phyloP scores from a whole-genome alignment of 257 asterid species.

The Petunia axillaris region DNA sequence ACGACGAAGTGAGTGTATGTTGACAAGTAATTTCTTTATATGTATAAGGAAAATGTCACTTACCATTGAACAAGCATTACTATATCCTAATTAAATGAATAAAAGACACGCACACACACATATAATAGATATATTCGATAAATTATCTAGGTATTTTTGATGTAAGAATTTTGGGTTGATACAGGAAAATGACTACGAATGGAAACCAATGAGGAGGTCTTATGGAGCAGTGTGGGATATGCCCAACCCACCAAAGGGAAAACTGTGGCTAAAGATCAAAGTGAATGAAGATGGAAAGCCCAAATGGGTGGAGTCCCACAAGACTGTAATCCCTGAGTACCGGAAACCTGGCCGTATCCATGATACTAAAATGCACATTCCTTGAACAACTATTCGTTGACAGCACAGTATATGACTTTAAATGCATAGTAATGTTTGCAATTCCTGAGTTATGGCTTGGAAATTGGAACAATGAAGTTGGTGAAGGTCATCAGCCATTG shows the following conservation, averaged over 20 bases:
- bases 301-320: constrained; percentile 26
- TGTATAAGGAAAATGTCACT: no score
- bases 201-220: constrained; percentile 25
- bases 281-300: constrained; percentile 19
- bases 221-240: constrained; percentile 36
- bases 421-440: no score
- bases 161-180: not conserved
- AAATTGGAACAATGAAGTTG: no score
- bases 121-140: no score
- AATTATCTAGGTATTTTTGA: not conserved
- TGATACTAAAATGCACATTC: constrained; percentile 30
- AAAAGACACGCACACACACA: no score
- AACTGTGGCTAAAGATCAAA: constrained; percentile 14
- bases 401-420: no score
- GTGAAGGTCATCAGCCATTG: no score
- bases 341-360: constrained; percentile 28
- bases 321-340: constrained; percentile 21
- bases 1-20: no score
- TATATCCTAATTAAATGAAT: no score
- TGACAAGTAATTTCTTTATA: no score
- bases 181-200: constrained; percentile 21
- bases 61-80: no score
- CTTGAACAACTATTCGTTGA: not conserved
- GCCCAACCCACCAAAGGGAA: constrained; percentile 28
- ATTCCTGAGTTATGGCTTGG: no score